A percentile compares a stretch with the other conserved stretches of the same genome.
phyloP scores from a whole-genome alignment of 108 stramenopile genomes.

The Bacterosira constricta region DNA sequence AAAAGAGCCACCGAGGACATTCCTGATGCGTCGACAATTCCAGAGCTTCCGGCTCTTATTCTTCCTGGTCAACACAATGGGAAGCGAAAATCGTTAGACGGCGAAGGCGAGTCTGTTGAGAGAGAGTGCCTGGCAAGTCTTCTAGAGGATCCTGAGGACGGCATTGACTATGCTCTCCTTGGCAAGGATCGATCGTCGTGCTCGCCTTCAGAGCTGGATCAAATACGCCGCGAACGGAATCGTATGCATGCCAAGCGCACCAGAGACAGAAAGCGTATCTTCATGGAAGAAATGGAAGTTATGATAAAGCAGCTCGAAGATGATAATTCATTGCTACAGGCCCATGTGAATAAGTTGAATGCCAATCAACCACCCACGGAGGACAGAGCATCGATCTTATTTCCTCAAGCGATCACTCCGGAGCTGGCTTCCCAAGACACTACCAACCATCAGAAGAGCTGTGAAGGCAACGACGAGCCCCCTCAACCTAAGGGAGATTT shows the following conservation, averaged over 20 bases:
- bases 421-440: slow-evolving; percentile 16
- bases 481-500: slow-evolving; percentile 42
- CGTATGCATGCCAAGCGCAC: slow-evolving; percentile 93
- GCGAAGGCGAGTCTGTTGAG: neutral
- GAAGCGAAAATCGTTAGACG: slow-evolving; percentile 51
- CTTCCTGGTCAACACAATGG: slow-evolving; percentile 74
- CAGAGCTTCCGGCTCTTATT: slow-evolving; percentile 78
- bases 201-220: slow-evolving; percentile 81
- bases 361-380: slow-evolving; percentile 4
- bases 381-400: slow-evolving; percentile 3
- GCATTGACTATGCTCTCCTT: slow-evolving; percentile 84
- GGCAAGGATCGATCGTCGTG: slow-evolving; percentile 82
- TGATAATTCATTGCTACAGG: slow-evolving; percentile 66
- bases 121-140: neutral
- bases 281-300: slow-evolving; percentile 86
- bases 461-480: neutral
- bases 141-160: slow-evolving; percentile 66
- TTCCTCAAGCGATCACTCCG: slow-evolving; percentile 7
- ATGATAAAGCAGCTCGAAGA: slow-evolving; percentile 75
- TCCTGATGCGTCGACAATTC: slow-evolving; percentile 76
- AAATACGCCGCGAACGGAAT: slow-evolving; percentile 86
- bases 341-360: slow-evolving; percentile 57
- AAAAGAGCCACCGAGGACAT: slow-evolving; percentile 67
- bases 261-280: slow-evolving; percentile 80
- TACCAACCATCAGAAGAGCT: neutral